Evolutionary conservation across 176 grass and related monocot genomes (phyloP).

Genomic region (Calamus simplicifolius): DNA sequence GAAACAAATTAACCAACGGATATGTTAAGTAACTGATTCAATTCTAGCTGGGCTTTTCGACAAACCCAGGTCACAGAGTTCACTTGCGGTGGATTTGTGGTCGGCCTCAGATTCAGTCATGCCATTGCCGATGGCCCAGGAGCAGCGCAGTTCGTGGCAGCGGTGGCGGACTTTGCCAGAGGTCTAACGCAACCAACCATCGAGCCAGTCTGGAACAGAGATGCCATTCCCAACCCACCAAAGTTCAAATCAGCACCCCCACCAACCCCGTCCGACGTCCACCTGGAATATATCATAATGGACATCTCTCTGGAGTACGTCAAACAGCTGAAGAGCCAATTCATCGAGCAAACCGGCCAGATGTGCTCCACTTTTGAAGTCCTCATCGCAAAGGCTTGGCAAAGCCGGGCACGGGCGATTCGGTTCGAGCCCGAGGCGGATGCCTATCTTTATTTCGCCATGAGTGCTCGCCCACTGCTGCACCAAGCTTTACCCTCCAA

Average conservation of each 20-base stretch:
- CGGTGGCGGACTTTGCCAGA: constrained; percentile 49
- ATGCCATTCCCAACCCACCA: constrained; percentile 50
- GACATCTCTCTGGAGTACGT: constrained; percentile 71
- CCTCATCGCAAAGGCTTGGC: constrained; percentile 81
- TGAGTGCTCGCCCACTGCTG: constrained; percentile 58
- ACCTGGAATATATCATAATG: constrained; percentile 62
- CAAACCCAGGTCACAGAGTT: constrained; percentile 76
- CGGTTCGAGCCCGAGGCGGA: constrained; percentile 18
- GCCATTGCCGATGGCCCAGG: constrained; percentile 55
- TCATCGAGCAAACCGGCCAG: constrained; percentile 38
- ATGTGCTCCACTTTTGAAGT: constrained; percentile 80
- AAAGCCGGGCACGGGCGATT: constrained; percentile 48
- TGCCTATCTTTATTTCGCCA: constrained; percentile 69
- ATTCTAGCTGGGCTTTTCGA: neutral
- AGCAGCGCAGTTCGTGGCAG: constrained; percentile 75
- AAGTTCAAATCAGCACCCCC: constrained; percentile 30
- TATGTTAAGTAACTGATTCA: no score
- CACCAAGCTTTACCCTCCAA: constrained; percentile 20
- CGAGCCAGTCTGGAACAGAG: constrained; percentile 49
- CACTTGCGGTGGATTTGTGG: constrained; percentile 77
- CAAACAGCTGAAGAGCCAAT: constrained; percentile 63
- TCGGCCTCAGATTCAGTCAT: constrained; percentile 76
- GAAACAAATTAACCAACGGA: no score
- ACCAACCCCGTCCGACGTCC: constrained; percentile 31
- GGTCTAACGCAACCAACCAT: constrained; percentile 24